Evolutionary conservation across 179 eudicot genomes (phyloP).

Genomic region (Heliamphora pulchella): DNA sequence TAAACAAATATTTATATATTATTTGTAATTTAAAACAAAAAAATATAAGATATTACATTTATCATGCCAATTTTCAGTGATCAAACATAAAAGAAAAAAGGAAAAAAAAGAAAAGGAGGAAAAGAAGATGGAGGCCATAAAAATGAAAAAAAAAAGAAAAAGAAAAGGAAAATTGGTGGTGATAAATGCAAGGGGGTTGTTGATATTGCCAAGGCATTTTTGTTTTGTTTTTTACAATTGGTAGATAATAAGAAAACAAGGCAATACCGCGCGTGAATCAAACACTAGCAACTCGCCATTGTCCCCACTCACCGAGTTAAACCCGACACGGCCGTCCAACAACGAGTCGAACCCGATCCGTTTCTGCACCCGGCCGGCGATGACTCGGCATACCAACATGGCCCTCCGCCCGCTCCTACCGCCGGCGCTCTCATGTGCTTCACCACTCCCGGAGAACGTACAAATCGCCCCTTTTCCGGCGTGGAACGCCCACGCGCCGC

Average conservation of each 20-base stretch:
- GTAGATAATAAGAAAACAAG: constrained; percentile 85
- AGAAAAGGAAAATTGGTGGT: neutral
- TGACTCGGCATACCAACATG: constrained; percentile 81
- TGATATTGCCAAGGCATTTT: neutral
- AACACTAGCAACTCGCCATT: constrained; percentile 77
- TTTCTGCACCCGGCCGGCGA: constrained; percentile 71
- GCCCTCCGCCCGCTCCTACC: constrained; percentile 70
- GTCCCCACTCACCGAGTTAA: constrained; percentile 52
- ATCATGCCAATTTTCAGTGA: neutral
- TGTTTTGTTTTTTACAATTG: constrained; percentile 29
- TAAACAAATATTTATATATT: no score
- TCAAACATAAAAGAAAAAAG: neutral
- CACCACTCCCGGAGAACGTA: constrained; percentile 73
- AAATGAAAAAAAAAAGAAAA: neutral
- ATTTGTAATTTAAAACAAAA: no score
- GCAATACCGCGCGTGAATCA: constrained; percentile 84
- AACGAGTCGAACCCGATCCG: constrained; percentile 27
- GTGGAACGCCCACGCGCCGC: constrained; percentile 29
- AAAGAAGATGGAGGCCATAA: neutral
- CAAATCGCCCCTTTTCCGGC: constrained; percentile 48
- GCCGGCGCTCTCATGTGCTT: constrained; percentile 74
- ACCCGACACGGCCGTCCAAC: constrained; percentile 34
- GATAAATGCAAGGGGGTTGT: constrained; percentile 7
- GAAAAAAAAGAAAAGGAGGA: neutral
- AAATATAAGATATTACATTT: neutral